Evolutionary conservation across 2,329 filamentous ascomycete genomes (phyloP).

Genomic region (Penicillium sp.): DNA sequence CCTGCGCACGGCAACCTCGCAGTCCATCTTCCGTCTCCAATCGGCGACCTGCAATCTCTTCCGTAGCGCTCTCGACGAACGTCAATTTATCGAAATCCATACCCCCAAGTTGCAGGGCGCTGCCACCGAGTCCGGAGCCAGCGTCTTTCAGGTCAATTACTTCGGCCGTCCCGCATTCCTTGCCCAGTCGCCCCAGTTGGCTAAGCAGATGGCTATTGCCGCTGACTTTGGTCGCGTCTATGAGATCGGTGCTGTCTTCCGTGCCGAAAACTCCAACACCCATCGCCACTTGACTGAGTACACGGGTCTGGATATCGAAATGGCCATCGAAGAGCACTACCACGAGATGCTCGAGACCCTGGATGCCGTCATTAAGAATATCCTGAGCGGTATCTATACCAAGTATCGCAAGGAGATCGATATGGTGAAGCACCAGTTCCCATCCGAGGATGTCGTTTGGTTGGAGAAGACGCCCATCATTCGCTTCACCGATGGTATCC

Average conservation of each 20-base stretch:
- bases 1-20: slow-evolving; percentile 76
- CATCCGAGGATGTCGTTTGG: slow-evolving; percentile 81
- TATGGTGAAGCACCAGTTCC: slow-evolving; percentile 74
- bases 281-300: slow-evolving; percentile 93
- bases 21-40: slow-evolving; percentile 82
- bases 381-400: slow-evolving; percentile 67
- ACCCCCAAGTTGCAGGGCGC: slow-evolving; percentile 87
- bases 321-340: slow-evolving; percentile 84
- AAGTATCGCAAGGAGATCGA: slow-evolving; percentile 68
- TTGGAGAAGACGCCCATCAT: slow-evolving; percentile 78
- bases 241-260: slow-evolving; percentile 84
- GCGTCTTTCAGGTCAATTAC: slow-evolving; percentile 88
- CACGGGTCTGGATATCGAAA: slow-evolving; percentile 86
- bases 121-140: slow-evolving; percentile 84
- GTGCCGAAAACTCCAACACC: slow-evolving; percentile 92
- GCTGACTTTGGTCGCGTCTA: slow-evolving; percentile 86
- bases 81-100: slow-evolving; percentile 87
- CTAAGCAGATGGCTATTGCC: slow-evolving; percentile 88
- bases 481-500: slow-evolving; percentile 70
- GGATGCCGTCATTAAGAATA: slow-evolving; percentile 73
- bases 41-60: slow-evolving; percentile 75
- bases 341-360: slow-evolving; percentile 77
- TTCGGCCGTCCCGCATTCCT: slow-evolving; percentile 83
- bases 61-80: slow-evolving; percentile 65
- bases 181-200: slow-evolving; percentile 84